Percentiles rank a stretch among this genome's conserved stretches.
Evolutionary conservation across 495 filamentous ascomycete species (phyloP).

Genomic region (Aspergillus saccharolyticus): DNA sequence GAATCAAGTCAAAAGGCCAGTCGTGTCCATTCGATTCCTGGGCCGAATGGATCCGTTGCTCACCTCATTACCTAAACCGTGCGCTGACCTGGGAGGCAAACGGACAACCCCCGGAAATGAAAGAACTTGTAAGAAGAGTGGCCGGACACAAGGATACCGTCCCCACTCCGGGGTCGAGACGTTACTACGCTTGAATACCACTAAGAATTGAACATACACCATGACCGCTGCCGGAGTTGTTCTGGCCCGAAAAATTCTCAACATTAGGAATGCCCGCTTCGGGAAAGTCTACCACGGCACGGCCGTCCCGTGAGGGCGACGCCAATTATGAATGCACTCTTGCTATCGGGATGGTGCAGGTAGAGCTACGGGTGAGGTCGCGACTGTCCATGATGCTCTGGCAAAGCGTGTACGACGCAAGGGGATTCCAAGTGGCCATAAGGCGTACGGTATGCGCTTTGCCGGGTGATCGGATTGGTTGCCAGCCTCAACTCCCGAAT

Average conservation of each 20-base stretch:
- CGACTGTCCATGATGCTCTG: background rate
- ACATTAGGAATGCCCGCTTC: conserved; percentile 19
- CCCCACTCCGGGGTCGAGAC: conserved; percentile 3
- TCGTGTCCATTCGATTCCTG: background rate
- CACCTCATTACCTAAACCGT: conserved; percentile 1
- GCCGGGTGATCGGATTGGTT: background rate
- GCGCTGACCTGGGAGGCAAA: background rate
- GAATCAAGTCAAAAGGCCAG: background rate
- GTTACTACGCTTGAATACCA: background rate
- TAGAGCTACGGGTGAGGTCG: background rate
- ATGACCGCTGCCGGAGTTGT: conserved; percentile 10
- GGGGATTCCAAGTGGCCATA: conserved; percentile 3
- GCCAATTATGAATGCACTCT: background rate
- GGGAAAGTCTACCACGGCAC: conserved; percentile 12
- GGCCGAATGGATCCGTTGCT: conserved; percentile 1
- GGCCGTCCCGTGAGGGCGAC: background rate
- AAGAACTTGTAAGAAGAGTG: background rate
- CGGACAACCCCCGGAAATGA: background rate
- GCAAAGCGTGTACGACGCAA: conserved; percentile 1
- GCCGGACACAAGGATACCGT: conserved; percentile 1
- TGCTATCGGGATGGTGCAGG: background rate
- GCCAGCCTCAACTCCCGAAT: background rate
- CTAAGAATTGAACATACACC: background rate
- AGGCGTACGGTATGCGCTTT: background rate
- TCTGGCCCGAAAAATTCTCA: conserved; percentile 11